Conservation (phyloP, 2,329 filamentous ascomycete species). For the Fusarium subglutinans region DNA sequence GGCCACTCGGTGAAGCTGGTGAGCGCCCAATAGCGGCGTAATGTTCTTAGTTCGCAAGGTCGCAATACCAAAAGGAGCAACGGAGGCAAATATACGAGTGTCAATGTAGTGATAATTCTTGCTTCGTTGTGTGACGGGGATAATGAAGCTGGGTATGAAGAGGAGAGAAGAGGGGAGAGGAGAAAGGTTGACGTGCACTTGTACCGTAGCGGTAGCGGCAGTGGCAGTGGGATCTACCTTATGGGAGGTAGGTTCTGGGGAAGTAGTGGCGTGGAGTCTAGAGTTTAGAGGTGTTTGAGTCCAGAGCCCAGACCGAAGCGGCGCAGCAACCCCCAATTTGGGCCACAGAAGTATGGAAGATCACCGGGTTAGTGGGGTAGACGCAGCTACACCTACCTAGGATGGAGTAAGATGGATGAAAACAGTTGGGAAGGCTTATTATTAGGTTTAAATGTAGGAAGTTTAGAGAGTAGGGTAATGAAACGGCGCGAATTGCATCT, state of each 20-base stretch:
- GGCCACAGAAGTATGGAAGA: slow-evolving; percentile 18
- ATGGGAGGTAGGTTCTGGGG: slow-evolving; percentile 18
- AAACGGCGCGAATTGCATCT: neutral
- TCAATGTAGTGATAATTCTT: neutral
- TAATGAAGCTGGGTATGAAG: slow-evolving; percentile 18
- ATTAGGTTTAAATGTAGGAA: neutral
- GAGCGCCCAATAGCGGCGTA: slow-evolving; percentile 11
- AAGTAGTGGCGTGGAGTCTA: slow-evolving; percentile 29
- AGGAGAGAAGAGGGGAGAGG: slow-evolving; percentile 34
- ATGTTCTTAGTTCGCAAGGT: slow-evolving; percentile 5
- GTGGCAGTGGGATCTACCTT: slow-evolving; percentile 18
- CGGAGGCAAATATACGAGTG: neutral
- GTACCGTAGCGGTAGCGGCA: neutral
- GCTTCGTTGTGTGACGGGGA: slow-evolving; percentile 13
- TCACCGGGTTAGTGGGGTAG: slow-evolving; percentile 18
- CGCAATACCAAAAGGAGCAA: neutral
- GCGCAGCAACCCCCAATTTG: slow-evolving; percentile 20
- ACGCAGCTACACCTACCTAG: neutral
- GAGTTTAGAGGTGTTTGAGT: slow-evolving; percentile 22
- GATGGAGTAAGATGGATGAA: neutral
- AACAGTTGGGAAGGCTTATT: neutral
- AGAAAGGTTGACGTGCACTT: slow-evolving; percentile 25
- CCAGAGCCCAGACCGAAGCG: slow-evolving; percentile 17
- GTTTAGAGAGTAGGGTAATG: neutral
- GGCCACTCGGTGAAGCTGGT: slow-evolving; percentile 30